Evolutionary conservation across 768 basidiomycete genomes (phyloP).

Genomic region (Ramaria rubella): DNA sequence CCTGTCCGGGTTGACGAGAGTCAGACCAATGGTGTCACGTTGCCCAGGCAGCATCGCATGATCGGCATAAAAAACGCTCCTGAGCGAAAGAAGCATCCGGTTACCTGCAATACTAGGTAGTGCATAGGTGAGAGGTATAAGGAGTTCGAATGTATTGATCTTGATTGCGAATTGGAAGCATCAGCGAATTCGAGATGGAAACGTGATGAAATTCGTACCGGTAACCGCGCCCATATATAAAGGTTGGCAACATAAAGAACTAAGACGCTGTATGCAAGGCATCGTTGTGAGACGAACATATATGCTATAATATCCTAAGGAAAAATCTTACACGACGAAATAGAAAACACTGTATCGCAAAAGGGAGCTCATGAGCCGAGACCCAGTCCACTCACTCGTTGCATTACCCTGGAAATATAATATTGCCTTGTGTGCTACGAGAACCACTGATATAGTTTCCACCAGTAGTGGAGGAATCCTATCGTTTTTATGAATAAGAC

Average conservation of each 20-base stretch:
- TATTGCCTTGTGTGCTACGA: conserved; percentile 1
- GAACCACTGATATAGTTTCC: background rate
- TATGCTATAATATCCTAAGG: background rate
- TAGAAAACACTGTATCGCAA: conserved; percentile 2
- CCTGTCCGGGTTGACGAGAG: background rate
- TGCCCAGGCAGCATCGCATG: background rate
- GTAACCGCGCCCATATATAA: conserved; percentile 4
- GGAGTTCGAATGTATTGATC: conserved; percentile 3
- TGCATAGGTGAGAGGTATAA: conserved; percentile 9
- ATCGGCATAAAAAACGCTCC: conserved; percentile 5
- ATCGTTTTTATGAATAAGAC: background rate
- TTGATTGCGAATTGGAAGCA: background rate
- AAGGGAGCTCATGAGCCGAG: conserved; percentile 4
- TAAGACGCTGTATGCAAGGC: background rate
- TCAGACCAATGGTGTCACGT: conserved; percentile 4
- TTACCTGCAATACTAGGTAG: conserved; percentile 9
- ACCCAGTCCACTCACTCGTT: background rate
- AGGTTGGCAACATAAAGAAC: conserved; percentile 5
- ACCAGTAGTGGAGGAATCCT: conserved; percentile 8
- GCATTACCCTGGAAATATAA: conserved; percentile 5
- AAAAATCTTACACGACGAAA: conserved; percentile 5
- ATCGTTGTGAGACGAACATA: background rate
- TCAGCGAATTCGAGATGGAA: background rate
- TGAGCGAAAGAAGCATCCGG: conserved; percentile 7
- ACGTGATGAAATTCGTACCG: background rate